These are phyloP conservation scores for Cystobasidium ongulense DNA, from an alignment of 768 basidiomycete genomes.

Conservation along the genomic window DNA sequence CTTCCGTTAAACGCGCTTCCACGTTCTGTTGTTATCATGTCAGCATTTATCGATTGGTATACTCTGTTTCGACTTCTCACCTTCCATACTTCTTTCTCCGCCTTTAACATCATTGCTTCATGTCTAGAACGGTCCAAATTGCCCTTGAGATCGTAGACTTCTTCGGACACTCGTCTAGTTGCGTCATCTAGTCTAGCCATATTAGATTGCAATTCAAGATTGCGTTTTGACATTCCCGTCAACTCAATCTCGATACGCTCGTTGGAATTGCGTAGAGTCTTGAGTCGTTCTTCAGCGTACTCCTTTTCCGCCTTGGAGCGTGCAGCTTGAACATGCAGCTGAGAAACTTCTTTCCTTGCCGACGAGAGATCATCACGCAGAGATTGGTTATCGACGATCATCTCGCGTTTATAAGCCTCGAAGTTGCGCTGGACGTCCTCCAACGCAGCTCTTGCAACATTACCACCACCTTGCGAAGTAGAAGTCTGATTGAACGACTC, in stretches of 20 bases:
- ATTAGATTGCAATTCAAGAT: conserved; percentile 64
- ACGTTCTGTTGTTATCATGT: conserved; percentile 53
- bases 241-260: conserved; percentile 58
- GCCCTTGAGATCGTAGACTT: conserved; percentile 36
- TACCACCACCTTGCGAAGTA: conserved; percentile 38
- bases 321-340: conserved; percentile 61
- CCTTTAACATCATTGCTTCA: conserved; percentile 76
- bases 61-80: conserved; percentile 46
- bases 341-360: conserved; percentile 62
- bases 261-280: conserved; percentile 57
- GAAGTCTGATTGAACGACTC: background rate
- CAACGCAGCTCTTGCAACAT: conserved; percentile 30
- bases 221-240: conserved; percentile 60
- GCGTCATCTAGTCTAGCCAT: conserved; percentile 68
- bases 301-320: conserved; percentile 77
- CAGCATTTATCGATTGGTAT: background rate
- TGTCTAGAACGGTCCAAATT: conserved; percentile 53
- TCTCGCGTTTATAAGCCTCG: conserved; percentile 69
- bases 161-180: conserved; percentile 53
- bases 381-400: conserved; percentile 64
- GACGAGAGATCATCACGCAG: conserved; percentile 61
- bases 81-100: conserved; percentile 92
- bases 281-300: conserved; percentile 52
- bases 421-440: conserved; percentile 60
- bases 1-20: conserved; percentile 70